Evolutionary conservation across 1,139 yeast species (phyloP), one percentile per base, ranked within the genome.

Genomic region (Torulaspora pretoriensis): DNA sequence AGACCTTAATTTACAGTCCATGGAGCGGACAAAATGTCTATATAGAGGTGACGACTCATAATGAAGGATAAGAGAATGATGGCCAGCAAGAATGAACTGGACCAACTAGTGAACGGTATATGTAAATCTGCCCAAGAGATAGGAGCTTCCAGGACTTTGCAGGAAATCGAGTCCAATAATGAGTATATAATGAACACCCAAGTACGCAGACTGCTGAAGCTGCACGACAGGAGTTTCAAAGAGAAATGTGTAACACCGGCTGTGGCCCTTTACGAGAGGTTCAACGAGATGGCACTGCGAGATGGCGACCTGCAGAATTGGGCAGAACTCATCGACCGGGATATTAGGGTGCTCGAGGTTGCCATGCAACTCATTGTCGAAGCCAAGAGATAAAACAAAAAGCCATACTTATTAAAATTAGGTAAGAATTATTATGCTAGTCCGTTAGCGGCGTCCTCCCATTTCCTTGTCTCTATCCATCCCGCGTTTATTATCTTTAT

Each of bases 381-480:
- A 34, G 63, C 57, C 37, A 51, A 40, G 29, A 38, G 34, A 39
- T 25, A 13, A 26, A 22, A 19, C 19, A 19, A 29, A 14, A 29
- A 29, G 22, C 4, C n/a, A 29, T 29, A 9, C 16, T 26, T 28
- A 28, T 13, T 23, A 34, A 37, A 31, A 13, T 28, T 13, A 28
- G 24, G 17, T n/a, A 19, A 32, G 14, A 27, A 36, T 34, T 24
- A 19, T 41, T 40, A 53, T 31, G 54, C 48, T 30, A 52, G 37
- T 12, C 63, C 69, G 40, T 55, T 64, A 3, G 64, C 65, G 47
- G 67, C 73, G 49, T 60, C 59, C 43, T 80, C 87, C 82, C 86
- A 83, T 55, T 74, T 75, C 48, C 75, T 81, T 17, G 76, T 77
- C 44, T 77, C 78, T 14, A 72, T 69, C 94, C 94, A 84, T 6